A percentile compares a stretch with the other conserved stretches of the same genome.
phyloP scores from a whole-genome alignment of 2,329 filamentous ascomycete species.

The Nakataea oryzae region DNA sequence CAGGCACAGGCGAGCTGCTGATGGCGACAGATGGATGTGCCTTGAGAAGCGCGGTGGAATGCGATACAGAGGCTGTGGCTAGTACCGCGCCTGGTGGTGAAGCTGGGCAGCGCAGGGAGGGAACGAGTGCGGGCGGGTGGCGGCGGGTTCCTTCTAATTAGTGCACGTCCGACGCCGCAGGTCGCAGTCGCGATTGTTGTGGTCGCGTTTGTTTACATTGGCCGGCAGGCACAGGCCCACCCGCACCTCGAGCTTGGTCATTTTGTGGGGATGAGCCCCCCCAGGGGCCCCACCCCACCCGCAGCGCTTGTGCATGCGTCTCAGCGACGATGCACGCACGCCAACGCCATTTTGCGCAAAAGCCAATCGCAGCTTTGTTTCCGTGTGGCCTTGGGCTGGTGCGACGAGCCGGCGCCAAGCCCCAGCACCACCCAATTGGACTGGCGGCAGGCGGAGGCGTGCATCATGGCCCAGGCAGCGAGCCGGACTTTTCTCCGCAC shows the following conservation, averaged over 20 bases:
- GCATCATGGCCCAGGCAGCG: too few relatives aligned
- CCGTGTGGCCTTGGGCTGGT: too few relatives aligned
- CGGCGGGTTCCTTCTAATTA: background rate
- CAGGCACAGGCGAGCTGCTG: background rate
- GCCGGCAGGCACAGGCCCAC: background rate
- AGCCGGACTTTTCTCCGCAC: too few relatives aligned
- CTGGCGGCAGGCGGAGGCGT: too few relatives aligned
- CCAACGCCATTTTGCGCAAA: background rate
- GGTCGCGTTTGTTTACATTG: conserved; percentile 1
- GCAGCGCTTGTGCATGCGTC: background rate
- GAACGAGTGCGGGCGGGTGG: background rate
- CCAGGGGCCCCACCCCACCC: background rate
- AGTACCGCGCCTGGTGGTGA: background rate
- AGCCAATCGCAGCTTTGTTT: too few relatives aligned
- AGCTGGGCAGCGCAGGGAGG: background rate
- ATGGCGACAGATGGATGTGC: background rate
- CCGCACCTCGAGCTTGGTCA: background rate
- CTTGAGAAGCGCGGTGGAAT: background rate
- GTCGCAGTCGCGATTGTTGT: background rate
- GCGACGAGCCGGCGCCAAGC: too few relatives aligned
- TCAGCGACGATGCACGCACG: background rate
- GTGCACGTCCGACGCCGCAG: background rate
- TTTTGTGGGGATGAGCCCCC: background rate
- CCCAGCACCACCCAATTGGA: too few relatives aligned
- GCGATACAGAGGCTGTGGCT: background rate